A percentile compares a stretch with the other conserved stretches of the same genome.
These are phyloP conservation scores for Eimeria brunetti DNA, from an alignment of 169 alveolate genomes.

Conservation along the genomic window DNA sequence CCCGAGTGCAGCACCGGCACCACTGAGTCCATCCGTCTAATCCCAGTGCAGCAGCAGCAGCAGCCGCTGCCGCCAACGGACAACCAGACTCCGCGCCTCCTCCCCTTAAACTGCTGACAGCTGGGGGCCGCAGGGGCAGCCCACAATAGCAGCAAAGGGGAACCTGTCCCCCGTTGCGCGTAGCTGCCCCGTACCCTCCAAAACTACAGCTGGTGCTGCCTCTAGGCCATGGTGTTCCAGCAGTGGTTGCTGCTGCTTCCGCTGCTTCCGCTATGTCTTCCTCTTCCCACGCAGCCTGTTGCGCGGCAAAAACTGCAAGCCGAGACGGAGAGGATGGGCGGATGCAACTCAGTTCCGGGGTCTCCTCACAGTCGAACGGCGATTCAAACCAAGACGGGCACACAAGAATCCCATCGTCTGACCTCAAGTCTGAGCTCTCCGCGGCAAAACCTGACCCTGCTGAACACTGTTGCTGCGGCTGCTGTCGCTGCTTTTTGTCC, in stretches of 20 bases:
- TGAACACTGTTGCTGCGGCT: slow-evolving; percentile 34
- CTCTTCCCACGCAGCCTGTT: slow-evolving; percentile 59
- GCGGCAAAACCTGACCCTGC: background rate
- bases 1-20: slow-evolving; percentile 75
- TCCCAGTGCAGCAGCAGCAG: slow-evolving; percentile 62
- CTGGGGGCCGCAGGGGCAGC: slow-evolving; percentile 63
- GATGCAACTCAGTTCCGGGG: background rate
- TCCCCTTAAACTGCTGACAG: slow-evolving; percentile 26
- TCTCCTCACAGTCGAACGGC: background rate
- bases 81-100: slow-evolving; percentile 64
- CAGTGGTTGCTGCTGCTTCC: slow-evolving; percentile 60
- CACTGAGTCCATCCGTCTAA: slow-evolving; percentile 52
- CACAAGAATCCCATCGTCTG: slow-evolving; percentile 14
- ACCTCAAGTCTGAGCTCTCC: background rate
- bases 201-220: slow-evolving; percentile 69
- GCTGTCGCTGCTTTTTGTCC: slow-evolving; percentile 41
- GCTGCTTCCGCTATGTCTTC: slow-evolving; percentile 39
- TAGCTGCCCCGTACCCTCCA: slow-evolving; percentile 66
- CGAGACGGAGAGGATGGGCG: slow-evolving; percentile 69
- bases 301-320: slow-evolving; percentile 21
- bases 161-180: slow-evolving; percentile 69
- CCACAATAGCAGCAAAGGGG: slow-evolving; percentile 75
- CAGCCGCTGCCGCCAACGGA: slow-evolving; percentile 67
- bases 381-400: slow-evolving; percentile 72
- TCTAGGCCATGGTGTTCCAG: slow-evolving; percentile 59